Evolutionary conservation across 495 filamentous ascomycete genomes (phyloP).

Genomic region (Aspergillus coremiiformis): DNA sequence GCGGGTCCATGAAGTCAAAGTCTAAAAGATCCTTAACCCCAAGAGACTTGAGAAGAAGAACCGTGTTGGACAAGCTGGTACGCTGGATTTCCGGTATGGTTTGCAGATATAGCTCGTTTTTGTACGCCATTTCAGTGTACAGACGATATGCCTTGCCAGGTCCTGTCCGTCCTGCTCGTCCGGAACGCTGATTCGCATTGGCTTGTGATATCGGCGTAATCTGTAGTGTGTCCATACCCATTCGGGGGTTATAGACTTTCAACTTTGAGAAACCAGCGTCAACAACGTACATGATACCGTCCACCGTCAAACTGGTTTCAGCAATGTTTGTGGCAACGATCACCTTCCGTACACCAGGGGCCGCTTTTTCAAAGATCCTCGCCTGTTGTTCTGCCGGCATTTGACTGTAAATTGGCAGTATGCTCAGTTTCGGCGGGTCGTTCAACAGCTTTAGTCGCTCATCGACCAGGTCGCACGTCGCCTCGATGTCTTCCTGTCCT

Average conservation of each 20-base stretch:
- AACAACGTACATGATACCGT: constrained; percentile 99
- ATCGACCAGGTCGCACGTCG: constrained; percentile 85
- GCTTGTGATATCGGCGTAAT: constrained; percentile 98
- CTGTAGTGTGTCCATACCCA: constrained; percentile 99
- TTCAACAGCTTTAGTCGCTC: constrained; percentile 88
- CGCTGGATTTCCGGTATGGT: constrained; percentile 98
- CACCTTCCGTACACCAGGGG: constrained; percentile 87
- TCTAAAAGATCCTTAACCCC: constrained; percentile 92
- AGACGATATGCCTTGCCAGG: constrained; percentile 93
- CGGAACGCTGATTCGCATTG: constrained; percentile 88
- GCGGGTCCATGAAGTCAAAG: constrained; percentile 99
- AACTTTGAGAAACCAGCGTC: constrained; percentile 94
- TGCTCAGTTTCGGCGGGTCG: constrained; percentile 88
- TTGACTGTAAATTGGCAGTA: constrained; percentile 97
- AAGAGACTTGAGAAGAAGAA: constrained; percentile 87
- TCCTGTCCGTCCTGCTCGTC: constrained; percentile 88
- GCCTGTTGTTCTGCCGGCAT: constrained; percentile 98
- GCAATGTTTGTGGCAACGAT: constrained; percentile 99
- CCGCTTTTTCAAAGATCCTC: constrained; percentile 90
- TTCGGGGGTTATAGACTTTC: constrained; percentile 96
- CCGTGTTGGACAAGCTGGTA: constrained; percentile 91
- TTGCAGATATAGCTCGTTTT: constrained; percentile 94
- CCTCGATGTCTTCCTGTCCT: constrained; percentile 96
- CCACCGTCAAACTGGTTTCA: constrained; percentile 95
- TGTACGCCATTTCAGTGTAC: constrained; percentile 90